phyloP scores from a whole-genome alignment of 2,329 filamentous ascomycete species.

The Zasmidium cellare region DNA sequence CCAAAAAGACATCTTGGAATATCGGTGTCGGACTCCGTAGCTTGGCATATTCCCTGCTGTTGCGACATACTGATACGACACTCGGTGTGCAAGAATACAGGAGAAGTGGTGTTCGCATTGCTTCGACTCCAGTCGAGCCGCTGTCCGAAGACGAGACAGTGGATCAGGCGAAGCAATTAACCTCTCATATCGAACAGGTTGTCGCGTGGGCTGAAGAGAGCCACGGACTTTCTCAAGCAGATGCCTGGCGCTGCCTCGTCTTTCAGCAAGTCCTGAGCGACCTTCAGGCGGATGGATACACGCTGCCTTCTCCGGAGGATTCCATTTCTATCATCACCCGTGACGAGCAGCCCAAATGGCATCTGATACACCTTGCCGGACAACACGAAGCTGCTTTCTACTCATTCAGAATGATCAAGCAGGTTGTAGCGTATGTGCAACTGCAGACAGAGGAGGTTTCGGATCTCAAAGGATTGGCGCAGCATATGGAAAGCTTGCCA shows the following conservation, averaged over 20 bases:
- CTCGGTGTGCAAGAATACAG: constrained; percentile 39
- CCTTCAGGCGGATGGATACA: constrained; percentile 10
- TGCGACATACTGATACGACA: constrained; percentile 10
- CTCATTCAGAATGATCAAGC: constrained; percentile 43
- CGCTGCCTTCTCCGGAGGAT: constrained; percentile 22
- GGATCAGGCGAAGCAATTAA: background rate
- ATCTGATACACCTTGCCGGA: constrained; percentile 40
- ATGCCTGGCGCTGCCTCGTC: constrained; percentile 24
- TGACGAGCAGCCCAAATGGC: constrained; percentile 37
- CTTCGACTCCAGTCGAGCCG: constrained; percentile 15
- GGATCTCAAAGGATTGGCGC: constrained; percentile 1
- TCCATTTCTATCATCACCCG: constrained; percentile 28
- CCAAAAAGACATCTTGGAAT: constrained; percentile 44
- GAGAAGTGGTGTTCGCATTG: constrained; percentile 35
- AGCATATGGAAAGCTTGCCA: constrained; percentile 18
- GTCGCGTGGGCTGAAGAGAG: constrained; percentile 4
- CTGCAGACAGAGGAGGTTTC: background rate
- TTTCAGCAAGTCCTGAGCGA: constrained; percentile 21
- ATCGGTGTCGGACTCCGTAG: constrained; percentile 38
- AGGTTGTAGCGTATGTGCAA: constrained; percentile 31
- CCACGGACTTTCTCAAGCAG: background rate
- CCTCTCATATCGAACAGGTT: constrained; percentile 4
- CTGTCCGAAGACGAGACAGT: background rate
- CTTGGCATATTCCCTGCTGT: constrained; percentile 41
- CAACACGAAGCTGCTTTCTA: constrained; percentile 45